Evolutionary conservation across 495 filamentous ascomycete species (phyloP), one percentile per base, ranked within the genome.

Genomic region (Aspergillus funiculosus): DNA sequence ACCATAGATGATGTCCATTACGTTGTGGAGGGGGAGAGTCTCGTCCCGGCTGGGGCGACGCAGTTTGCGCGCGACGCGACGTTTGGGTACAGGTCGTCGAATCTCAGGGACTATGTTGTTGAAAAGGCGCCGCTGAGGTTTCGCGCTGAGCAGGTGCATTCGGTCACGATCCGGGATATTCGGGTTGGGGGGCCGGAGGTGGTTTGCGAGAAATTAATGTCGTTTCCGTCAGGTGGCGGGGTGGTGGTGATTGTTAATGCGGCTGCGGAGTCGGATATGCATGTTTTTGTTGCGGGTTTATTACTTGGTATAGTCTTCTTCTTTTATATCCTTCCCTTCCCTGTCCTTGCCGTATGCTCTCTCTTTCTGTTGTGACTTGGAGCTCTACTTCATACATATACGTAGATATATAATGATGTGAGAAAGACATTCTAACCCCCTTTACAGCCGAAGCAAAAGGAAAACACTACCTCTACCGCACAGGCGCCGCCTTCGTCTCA

Each of bases 1-100:
- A 78, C 74, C 1, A 75, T 77, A 22, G 40, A 73, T 25, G 71
- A 77, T 51, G 67, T 78, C 13, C 75, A 78, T 36, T 78, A 78
- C 49, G 74, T 78, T 14, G 60, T 60, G 1, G 75, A 78, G 45
- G 66, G 63, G 0, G 68, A 62, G 10, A 13, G 17, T 5, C 50
- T 78, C 1, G 66, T 76, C 5, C 75, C 75, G 0, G 72, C 71
- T 1, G 64, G 67, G 0, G 39, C 55, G 27, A 78, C 75, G 8
- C 69, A 69, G 22, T 78, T 78, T 22, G 74, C 75, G 5, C 55
- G 60, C 13, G 75, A 78, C 62, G 74, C 72, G 0, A 71, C 71
- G 0, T 78, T 78, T 40, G 73, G 75, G n/a, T 77, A 74, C 44
- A 58, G 60, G 36, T 72, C 62, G 17, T 76, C 73, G 5, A 72